These are phyloP conservation scores for Cladobotryum mycophilum DNA, from an alignment of 2,329 filamentous ascomycete species.

Conservation along the genomic window DNA sequence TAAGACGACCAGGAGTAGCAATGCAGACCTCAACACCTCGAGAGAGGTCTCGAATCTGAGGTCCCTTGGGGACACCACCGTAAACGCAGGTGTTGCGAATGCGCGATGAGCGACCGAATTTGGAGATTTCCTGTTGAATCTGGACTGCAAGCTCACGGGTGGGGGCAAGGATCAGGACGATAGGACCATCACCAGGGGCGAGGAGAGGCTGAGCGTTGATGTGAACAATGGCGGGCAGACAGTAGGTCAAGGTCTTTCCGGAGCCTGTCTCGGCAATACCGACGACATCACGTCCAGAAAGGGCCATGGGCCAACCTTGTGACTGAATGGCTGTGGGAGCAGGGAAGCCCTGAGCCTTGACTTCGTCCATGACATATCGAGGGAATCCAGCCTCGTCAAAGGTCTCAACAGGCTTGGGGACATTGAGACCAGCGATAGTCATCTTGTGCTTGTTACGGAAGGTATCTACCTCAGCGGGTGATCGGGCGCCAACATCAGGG, in stretches of 20 bases:
- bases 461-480: constrained; percentile 72
- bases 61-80: constrained; percentile 96
- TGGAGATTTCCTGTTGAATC: constrained; percentile 97
- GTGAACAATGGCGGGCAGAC: constrained; percentile 95
- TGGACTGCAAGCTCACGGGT: constrained; percentile 97
- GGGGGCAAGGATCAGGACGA: constrained; percentile 90
- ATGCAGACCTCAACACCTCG: constrained; percentile 98
- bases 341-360: constrained; percentile 95
- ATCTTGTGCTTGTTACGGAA: constrained; percentile 86
- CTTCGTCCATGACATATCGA: constrained; percentile 93
- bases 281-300: constrained; percentile 95
- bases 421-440: constrained; percentile 68
- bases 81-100: constrained; percentile 99
- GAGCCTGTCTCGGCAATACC: constrained; percentile 99
- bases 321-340: constrained; percentile 94
- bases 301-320: constrained; percentile 98
- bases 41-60: constrained; percentile 89
- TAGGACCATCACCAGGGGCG: constrained; percentile 89
- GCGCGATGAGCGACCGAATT: constrained; percentile 95
- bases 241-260: constrained; percentile 98
- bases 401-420: constrained; percentile 90
- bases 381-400: constrained; percentile 98
- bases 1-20: constrained; percentile 92
- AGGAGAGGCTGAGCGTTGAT: constrained; percentile 98
- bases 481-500: constrained; percentile 66